Percentiles rank a stretch among this genome's conserved stretches.
phyloP scores from a whole-genome alignment of 257 asterid species.

The Gentiana dahurica region DNA sequence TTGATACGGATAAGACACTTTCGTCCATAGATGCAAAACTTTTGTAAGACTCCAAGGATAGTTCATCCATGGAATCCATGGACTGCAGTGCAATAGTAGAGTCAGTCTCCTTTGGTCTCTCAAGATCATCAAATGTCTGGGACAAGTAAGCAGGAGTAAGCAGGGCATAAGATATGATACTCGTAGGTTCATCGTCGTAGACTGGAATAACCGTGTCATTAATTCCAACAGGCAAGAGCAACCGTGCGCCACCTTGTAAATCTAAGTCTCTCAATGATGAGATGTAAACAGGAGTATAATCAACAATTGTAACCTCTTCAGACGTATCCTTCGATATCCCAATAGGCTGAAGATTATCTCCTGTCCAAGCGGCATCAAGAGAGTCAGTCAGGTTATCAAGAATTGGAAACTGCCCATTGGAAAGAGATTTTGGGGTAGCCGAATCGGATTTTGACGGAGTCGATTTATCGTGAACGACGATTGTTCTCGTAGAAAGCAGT shows the following conservation, averaged over 20 bases:
- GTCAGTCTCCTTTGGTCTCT: slow-evolving; percentile 46
- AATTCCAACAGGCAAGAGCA: slow-evolving; percentile 61
- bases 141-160: slow-evolving; percentile 41
- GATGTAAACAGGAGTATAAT: slow-evolving; percentile 58
- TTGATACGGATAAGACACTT: slow-evolving; percentile 34
- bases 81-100: slow-evolving; percentile 32
- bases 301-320: slow-evolving; percentile 27
- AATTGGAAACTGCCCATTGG: slow-evolving; percentile 56
- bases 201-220: slow-evolving; percentile 73
- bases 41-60: slow-evolving; percentile 45
- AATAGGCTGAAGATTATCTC: slow-evolving; percentile 39
- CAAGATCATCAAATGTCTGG: slow-evolving; percentile 57
- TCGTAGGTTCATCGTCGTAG: slow-evolving; percentile 92
- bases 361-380: slow-evolving; percentile 91
- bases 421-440: slow-evolving; percentile 36
- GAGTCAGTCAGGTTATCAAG: slow-evolving; percentile 52
- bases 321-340: slow-evolving; percentile 26
- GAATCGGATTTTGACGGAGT: slow-evolving; percentile 33
- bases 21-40: slow-evolving; percentile 68
- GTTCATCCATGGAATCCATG: slow-evolving; percentile 49
- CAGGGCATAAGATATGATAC: slow-evolving; percentile 74
- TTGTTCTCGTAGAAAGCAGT: slow-evolving; percentile 21
- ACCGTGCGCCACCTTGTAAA: slow-evolving; percentile 55
- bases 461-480: slow-evolving; percentile 18
- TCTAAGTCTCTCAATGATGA: slow-evolving; percentile 60